Evolutionary conservation across 139 green algal species (phyloP).

Genomic region (Chlorella ohadii): DNA sequence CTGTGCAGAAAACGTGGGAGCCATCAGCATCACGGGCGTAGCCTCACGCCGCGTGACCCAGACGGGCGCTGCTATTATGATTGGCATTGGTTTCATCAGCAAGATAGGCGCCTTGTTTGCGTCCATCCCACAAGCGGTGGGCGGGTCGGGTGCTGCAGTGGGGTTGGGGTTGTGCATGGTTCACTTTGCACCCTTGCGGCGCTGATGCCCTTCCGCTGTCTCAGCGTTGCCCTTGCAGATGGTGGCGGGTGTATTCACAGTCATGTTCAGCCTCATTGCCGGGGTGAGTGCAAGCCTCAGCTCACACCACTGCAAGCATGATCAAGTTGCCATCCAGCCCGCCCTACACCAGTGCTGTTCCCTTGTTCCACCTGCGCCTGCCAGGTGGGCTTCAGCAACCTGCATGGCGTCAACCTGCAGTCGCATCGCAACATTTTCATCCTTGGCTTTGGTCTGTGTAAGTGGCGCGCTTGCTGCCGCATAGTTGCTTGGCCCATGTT

Average conservation of each 20-base stretch:
- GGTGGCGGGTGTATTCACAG: constrained; percentile 70
- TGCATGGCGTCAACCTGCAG: constrained; percentile 62
- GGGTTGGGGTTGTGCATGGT: too few species aligned
- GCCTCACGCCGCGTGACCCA: constrained; percentile 68
- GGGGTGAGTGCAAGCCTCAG: constrained; percentile 3
- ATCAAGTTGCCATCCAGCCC: too few species aligned
- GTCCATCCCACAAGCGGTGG: constrained; percentile 53
- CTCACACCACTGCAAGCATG: not conserved
- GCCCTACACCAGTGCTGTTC: not conserved
- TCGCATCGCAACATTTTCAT: constrained; percentile 74
- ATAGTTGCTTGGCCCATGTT: too few species aligned
- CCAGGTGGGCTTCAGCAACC: constrained; percentile 48
- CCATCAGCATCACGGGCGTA: constrained; percentile 66
- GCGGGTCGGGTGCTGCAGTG: too few species aligned
- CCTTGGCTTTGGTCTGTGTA: constrained; percentile 30
- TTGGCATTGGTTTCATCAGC: constrained; percentile 70
- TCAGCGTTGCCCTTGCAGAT: constrained; percentile 30
- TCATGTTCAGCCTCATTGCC: constrained; percentile 74
- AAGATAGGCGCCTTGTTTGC: constrained; percentile 82
- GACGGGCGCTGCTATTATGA: constrained; percentile 57
- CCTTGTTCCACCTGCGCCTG: not conserved
- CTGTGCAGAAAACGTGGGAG: constrained; percentile 30
- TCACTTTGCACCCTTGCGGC: too few species aligned
- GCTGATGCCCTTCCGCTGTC: too few species aligned
- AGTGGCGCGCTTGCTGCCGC: not conserved